These are phyloP conservation scores for Hypoxylon sp. DNA, from an alignment of 2,329 filamentous ascomycete species.

Conservation along the genomic window DNA sequence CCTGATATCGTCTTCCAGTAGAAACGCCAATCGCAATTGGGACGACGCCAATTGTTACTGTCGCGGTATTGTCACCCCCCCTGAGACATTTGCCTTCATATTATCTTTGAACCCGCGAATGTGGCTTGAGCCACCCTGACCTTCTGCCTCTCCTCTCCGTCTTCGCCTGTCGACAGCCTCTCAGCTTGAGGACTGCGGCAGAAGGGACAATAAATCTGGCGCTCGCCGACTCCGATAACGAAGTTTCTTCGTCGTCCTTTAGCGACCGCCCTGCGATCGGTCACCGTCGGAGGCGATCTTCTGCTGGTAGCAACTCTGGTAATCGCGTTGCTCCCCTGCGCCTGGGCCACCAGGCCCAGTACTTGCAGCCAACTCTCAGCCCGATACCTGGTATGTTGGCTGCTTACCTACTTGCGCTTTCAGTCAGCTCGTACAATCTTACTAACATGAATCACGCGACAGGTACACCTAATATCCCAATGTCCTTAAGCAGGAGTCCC, in stretches of 20 bases:
- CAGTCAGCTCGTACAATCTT: slow-evolving; percentile 7
- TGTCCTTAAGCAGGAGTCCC: slow-evolving; percentile 89
- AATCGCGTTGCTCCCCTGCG: slow-evolving; percentile 53
- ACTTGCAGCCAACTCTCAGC: slow-evolving; percentile 58
- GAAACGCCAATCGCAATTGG: slow-evolving; percentile 16
- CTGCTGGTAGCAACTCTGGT: slow-evolving; percentile 51
- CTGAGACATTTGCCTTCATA: slow-evolving; percentile 40
- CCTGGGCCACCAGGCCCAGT: slow-evolving; percentile 57
- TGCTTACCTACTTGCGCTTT: slow-evolving; percentile 34
- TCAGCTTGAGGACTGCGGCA: slow-evolving; percentile 38
- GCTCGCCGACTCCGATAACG: slow-evolving; percentile 59
- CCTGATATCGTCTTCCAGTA: slow-evolving; percentile 22
- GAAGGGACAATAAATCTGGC: slow-evolving; percentile 60
- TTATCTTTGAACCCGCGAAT: slow-evolving; percentile 30
- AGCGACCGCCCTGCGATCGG: slow-evolving; percentile 62
- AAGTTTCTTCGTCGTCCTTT: slow-evolving; percentile 67
- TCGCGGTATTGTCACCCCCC: slow-evolving; percentile 30
- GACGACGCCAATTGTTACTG: slow-evolving; percentile 34
- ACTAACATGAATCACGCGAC: slow-evolving; percentile 39
- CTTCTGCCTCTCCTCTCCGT: slow-evolving; percentile 21
- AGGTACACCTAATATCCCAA: slow-evolving; percentile 70
- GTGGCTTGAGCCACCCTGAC: slow-evolving; percentile 42
- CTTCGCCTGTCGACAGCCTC: slow-evolving; percentile 38
- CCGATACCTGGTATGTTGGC: slow-evolving; percentile 67
- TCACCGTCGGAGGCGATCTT: slow-evolving; percentile 65